Conservation (phyloP, 306 rosid genomes). For the Vigna hirtella region DNA sequence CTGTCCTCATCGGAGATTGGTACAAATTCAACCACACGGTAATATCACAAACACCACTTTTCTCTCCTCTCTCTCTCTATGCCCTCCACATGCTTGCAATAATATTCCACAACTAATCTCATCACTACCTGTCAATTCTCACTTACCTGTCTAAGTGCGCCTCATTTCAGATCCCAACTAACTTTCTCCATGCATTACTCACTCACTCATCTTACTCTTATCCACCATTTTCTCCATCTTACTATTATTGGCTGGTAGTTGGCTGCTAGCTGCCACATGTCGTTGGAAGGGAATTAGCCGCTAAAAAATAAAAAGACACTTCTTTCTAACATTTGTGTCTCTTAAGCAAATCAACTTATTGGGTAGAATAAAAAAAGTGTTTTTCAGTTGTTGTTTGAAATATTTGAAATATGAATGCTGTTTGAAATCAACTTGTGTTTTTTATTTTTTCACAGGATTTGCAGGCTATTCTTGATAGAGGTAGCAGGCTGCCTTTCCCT, state of each 20-base stretch:
- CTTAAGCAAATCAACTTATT: too few species aligned
- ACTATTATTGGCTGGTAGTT: too few species aligned
- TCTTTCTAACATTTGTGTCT: too few species aligned
- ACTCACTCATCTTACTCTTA: not conserved
- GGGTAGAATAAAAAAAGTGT: too few species aligned
- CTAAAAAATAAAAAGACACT: too few species aligned
- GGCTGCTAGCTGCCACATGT: too few species aligned
- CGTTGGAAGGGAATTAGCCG: too few species aligned
- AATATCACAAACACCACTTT: not conserved
- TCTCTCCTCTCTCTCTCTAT: too few species aligned
- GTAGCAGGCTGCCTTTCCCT: slow-evolving; percentile 74
- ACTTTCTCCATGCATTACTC: not conserved
- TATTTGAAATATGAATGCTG: too few species aligned
- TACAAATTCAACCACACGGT: slow-evolving; percentile 91
- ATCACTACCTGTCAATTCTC: not conserved
- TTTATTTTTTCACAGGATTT: slow-evolving; percentile 50
- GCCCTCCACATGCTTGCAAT: not conserved
- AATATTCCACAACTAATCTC: not conserved
- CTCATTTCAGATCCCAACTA: not conserved
- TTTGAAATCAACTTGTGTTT: not conserved
- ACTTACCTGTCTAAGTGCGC: not conserved
- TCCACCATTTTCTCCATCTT: not conserved
- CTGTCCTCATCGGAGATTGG: slow-evolving; percentile 95
- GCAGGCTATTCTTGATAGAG: slow-evolving; percentile 68
- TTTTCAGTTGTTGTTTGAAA: too few species aligned